Evolutionary conservation across 495 filamentous ascomycete genomes (phyloP).

Genomic region (Lasiosphaeris hirsuta): DNA sequence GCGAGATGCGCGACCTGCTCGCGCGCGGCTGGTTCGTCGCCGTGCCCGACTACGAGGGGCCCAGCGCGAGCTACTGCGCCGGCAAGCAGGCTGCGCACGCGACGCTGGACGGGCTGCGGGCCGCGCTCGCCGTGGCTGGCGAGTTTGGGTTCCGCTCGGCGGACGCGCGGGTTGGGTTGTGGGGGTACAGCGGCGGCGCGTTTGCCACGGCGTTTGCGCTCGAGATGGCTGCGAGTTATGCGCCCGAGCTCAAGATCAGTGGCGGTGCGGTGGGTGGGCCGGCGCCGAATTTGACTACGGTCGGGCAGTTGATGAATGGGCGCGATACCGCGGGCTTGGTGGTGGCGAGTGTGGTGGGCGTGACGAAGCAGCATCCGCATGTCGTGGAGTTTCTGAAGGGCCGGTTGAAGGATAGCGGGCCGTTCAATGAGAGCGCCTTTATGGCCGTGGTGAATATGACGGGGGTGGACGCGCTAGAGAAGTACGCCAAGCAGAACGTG

Average conservation of each 20-base stretch:
- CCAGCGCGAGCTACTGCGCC: constrained; percentile 39
- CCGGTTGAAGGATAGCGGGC: constrained; percentile 22
- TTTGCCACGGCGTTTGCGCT: constrained; percentile 53
- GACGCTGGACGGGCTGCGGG: constrained; percentile 46
- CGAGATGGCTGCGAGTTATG: constrained; percentile 50
- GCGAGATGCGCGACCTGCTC: constrained; percentile 22
- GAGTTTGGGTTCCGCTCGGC: constrained; percentile 7
- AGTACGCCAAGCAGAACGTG: constrained; percentile 31
- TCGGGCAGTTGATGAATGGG: constrained; percentile 18
- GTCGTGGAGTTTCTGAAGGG: constrained; percentile 12
- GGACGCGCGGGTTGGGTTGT: constrained; percentile 36
- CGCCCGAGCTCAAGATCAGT: constrained; percentile 46
- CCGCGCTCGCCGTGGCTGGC: constrained; percentile 29
- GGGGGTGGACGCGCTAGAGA: constrained; percentile 22
- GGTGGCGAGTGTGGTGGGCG: constrained; percentile 22
- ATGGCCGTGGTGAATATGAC: constrained; percentile 25
- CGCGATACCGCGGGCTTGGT: constrained; percentile 23
- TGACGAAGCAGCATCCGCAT: constrained; percentile 27
- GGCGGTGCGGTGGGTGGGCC: constrained; percentile 51
- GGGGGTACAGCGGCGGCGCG: constrained; percentile 58
- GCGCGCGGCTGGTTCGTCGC: constrained; percentile 36
- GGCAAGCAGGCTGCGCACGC: constrained; percentile 44
- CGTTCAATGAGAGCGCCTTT: constrained; percentile 32
- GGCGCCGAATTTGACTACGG: constrained; percentile 33
- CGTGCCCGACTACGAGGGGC: constrained; percentile 49